Conservation (phyloP, 331 rosid genomes). For the Arachis monticola region DNA sequence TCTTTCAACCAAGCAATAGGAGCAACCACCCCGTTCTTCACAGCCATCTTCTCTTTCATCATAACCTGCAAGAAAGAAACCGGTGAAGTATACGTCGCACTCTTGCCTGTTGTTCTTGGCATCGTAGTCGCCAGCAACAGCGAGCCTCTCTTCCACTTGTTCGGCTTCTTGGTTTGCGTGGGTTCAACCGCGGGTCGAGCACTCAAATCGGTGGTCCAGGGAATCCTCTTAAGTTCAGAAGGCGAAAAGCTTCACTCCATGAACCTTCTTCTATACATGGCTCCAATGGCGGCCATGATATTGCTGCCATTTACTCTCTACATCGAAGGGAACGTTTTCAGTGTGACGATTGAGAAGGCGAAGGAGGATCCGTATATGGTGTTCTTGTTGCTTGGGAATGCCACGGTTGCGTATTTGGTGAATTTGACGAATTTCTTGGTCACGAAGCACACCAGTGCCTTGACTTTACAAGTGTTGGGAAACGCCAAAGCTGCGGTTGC, state of each 20-base stretch:
- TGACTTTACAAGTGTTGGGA: conserved; percentile 90
- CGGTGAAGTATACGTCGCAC: conserved; percentile 75
- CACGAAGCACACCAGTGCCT: conserved; percentile 93
- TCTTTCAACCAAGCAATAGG: conserved; percentile 97
- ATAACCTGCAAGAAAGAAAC: conserved; percentile 85
- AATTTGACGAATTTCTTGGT: conserved; percentile 86
- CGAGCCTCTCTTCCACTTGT: conserved; percentile 81
- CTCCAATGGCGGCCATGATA: conserved; percentile 90
- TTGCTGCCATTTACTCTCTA: conserved; percentile 77
- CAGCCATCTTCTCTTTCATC: conserved; percentile 77
- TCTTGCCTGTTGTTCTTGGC: conserved; percentile 86
- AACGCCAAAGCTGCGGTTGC: conserved; percentile 96
- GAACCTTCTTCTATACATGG: conserved; percentile 94
- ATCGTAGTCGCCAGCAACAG: conserved; percentile 82
- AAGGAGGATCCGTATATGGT: conserved; percentile 60
- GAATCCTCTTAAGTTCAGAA: conserved; percentile 72
- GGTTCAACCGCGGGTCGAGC: conserved; percentile 95
- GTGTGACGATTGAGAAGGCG: conserved; percentile 64
- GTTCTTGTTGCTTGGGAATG: conserved; percentile 82
- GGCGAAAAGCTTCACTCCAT: conserved; percentile 93
- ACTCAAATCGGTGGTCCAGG: conserved; percentile 86
- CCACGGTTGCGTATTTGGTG: conserved; percentile 92
- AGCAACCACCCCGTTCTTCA: conserved; percentile 94
- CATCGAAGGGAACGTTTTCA: conserved; percentile 84
- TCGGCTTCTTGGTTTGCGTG: conserved; percentile 81